These are phyloP conservation scores for Xylariaceae sp. DNA, from an alignment of 2,329 filamentous ascomycete species.

Conservation along the genomic window DNA sequence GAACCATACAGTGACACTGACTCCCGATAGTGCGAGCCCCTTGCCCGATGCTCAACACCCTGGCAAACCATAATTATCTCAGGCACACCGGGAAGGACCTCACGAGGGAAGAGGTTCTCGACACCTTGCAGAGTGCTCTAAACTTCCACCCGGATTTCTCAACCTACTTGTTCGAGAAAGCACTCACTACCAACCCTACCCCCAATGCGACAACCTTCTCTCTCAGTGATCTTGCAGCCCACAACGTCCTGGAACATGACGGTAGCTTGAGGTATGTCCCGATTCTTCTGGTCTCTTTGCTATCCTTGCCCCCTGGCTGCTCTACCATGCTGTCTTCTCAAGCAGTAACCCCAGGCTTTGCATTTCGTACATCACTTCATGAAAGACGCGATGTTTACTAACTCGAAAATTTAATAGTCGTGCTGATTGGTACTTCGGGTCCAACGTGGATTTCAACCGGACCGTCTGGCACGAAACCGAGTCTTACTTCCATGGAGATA, in stretches of 20 bases:
- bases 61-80: constrained; percentile 48
- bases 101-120: constrained; percentile 34
- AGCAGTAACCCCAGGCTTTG: no score
- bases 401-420: constrained; percentile 33
- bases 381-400: not conserved
- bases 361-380: not conserved
- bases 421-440: constrained; percentile 46
- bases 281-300: no score
- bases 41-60: constrained; percentile 49
- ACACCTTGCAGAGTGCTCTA: constrained; percentile 37
- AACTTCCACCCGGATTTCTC: constrained; percentile 41
- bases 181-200: constrained; percentile 38
- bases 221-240: constrained; percentile 41
- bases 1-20: no score
- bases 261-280: constrained; percentile 41
- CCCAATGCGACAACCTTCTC: constrained; percentile 42
- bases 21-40: no score
- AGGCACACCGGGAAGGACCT: constrained; percentile 43
- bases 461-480: constrained; percentile 44
- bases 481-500: constrained; percentile 42
- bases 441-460: constrained; percentile 50
- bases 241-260: constrained; percentile 49
- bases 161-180: constrained; percentile 39
- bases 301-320: no score
- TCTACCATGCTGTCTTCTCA: no score